These are phyloP conservation scores for Lactarius pseudohatsudake DNA, from an alignment of 768 basidiomycete genomes.

Conservation along the genomic window DNA sequence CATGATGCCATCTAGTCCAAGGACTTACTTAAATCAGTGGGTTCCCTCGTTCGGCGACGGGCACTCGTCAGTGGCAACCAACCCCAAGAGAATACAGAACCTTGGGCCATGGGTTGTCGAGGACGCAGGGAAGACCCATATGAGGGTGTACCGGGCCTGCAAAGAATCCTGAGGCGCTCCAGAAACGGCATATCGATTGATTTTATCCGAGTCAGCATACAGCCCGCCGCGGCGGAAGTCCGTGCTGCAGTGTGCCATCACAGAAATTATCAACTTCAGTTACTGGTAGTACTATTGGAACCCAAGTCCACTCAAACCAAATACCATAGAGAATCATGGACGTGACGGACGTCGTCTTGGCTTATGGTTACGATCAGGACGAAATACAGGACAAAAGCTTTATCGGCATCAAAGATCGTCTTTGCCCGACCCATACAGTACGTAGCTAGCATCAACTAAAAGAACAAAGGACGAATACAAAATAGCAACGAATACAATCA, in stretches of 20 bases:
- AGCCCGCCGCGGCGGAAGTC: slow-evolving; percentile 16
- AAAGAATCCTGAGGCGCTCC: slow-evolving; percentile 1
- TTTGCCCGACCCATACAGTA: no score
- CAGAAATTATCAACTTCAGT: no score
- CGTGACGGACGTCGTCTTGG: not conserved
- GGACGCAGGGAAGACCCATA: not conserved
- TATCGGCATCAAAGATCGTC: no score
- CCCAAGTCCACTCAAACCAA: no score
- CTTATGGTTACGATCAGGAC: no score
- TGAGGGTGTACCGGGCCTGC: not conserved
- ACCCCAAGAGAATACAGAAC: not conserved
- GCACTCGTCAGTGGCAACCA: not conserved
- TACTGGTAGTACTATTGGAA: no score
- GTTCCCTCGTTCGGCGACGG: not conserved
- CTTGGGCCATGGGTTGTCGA: not conserved
- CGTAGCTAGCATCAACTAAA: no score
- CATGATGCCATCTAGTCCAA: not conserved
- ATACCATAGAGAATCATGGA: no score
- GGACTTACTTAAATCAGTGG: not conserved
- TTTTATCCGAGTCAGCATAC: slow-evolving; percentile 12
- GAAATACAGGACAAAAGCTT: no score
- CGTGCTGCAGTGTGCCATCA: no score
- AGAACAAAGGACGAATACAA: no score
- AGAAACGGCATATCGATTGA: slow-evolving; percentile 13
- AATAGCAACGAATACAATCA: no score